These are phyloP conservation scores for Auricularia sp. DNA, from an alignment of 768 basidiomycete species.

Conservation along the genomic window DNA sequence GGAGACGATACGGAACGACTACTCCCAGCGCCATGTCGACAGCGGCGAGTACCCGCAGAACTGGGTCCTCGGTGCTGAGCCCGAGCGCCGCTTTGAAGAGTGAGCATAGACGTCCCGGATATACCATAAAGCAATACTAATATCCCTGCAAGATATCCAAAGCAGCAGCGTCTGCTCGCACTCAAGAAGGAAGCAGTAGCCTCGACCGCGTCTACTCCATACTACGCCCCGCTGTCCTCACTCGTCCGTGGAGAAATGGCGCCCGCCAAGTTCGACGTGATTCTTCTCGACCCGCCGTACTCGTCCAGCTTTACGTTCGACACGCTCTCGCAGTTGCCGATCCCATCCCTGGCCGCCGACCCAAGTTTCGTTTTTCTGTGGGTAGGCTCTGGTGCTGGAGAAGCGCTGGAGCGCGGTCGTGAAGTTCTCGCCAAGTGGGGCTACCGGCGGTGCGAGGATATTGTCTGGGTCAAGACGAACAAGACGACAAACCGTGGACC, in stretches of 20 bases:
- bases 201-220: constrained; percentile 58
- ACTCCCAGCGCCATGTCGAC: constrained; percentile 82
- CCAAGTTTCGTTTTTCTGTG: constrained; percentile 92
- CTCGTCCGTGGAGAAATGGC: constrained; percentile 24
- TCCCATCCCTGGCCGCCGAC: constrained; percentile 76
- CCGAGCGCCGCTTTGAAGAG: constrained; percentile 89
- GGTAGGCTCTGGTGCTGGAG: constrained; percentile 87
- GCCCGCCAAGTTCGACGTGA: constrained; percentile 76
- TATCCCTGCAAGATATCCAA: constrained; percentile 64
- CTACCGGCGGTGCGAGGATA: constrained; percentile 89
- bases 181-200: constrained; percentile 76
- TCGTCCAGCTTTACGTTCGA: constrained; percentile 83
- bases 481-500: constrained; percentile 58
- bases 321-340: constrained; percentile 68
- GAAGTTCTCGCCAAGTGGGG: constrained; percentile 93
- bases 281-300: constrained; percentile 85
- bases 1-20: constrained; percentile 94
- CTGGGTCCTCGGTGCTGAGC: constrained; percentile 82
- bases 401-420: constrained; percentile 83
- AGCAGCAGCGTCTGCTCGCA: constrained; percentile 73
- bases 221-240: constrained; percentile 55
- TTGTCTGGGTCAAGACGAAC: constrained; percentile 98
- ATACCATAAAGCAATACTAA: too few relatives aligned
- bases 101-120: constrained; percentile 27
- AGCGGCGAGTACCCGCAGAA: constrained; percentile 91